These are phyloP conservation scores for Cercospora sp. DNA, from an alignment of 2,329 filamentous ascomycete species.

Conservation along the genomic window DNA sequence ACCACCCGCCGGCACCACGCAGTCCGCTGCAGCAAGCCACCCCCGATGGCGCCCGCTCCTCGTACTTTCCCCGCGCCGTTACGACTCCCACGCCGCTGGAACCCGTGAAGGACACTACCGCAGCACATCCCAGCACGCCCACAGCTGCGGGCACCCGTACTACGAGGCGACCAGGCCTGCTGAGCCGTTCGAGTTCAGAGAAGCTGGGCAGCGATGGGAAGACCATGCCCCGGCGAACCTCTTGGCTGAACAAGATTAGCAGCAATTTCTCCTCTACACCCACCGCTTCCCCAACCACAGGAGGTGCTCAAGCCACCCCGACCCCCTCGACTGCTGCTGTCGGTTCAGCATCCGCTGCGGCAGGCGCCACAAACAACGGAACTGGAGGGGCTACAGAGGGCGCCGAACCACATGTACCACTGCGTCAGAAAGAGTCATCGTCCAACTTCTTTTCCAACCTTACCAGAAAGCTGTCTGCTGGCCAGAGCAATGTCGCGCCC, in stretches of 20 bases:
- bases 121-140: slow-evolving; percentile 25
- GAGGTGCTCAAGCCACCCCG: background rate
- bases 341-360: background rate
- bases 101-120: slow-evolving; percentile 28
- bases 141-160: slow-evolving; percentile 18
- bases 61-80: slow-evolving; percentile 27
- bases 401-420: slow-evolving; percentile 66
- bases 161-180: slow-evolving; percentile 44
- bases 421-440: slow-evolving; percentile 64
- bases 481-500: slow-evolving; percentile 44
- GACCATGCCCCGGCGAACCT: slow-evolving; percentile 59
- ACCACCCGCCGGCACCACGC: background rate
- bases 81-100: slow-evolving; percentile 27
- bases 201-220: slow-evolving; percentile 34
- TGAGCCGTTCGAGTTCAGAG: slow-evolving; percentile 45
- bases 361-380: background rate
- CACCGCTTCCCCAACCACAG: background rate
- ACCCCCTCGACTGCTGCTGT: background rate
- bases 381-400: slow-evolving; percentile 30
- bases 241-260: slow-evolving; percentile 91
- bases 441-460: slow-evolving; percentile 78
- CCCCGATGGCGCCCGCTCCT: slow-evolving; percentile 15
- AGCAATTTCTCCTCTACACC: slow-evolving; percentile 72
- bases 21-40: slow-evolving; percentile 9
- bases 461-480: slow-evolving; percentile 75